phyloP scores from a whole-genome alignment of 257 asterid genomes.

The Salvia rosmarinus region DNA sequence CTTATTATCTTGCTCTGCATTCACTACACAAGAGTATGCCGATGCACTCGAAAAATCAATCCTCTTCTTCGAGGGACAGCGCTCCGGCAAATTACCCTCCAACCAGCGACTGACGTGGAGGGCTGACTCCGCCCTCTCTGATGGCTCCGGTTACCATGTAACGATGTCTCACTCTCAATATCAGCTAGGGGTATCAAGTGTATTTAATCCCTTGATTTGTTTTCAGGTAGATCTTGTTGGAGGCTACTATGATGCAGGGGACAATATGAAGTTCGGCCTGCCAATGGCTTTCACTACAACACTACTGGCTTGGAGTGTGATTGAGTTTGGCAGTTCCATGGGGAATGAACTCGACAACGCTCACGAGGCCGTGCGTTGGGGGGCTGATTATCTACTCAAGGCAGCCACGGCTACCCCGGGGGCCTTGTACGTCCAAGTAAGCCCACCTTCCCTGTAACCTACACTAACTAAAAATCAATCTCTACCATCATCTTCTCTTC shows the following conservation, averaged over 20 bases:
- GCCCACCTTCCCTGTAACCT: too few species aligned
- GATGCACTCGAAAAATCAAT: slow-evolving; percentile 71
- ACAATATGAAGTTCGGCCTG: slow-evolving; percentile 75
- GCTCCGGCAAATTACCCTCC: slow-evolving; percentile 72
- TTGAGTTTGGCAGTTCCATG: slow-evolving; percentile 74
- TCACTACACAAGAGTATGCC: slow-evolving; percentile 59
- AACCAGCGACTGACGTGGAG: slow-evolving; percentile 67
- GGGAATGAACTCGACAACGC: slow-evolving; percentile 52
- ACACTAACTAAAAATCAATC: too few species aligned
- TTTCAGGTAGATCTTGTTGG: slow-evolving; percentile 75
- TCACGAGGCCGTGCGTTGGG: slow-evolving; percentile 74
- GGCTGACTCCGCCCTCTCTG: slow-evolving; percentile 67
- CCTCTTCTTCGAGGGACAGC: slow-evolving; percentile 80
- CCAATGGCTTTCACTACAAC: slow-evolving; percentile 86
- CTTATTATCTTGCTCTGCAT: slow-evolving; percentile 47
- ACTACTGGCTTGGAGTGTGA: slow-evolving; percentile 75
- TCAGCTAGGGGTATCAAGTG: too few species aligned
- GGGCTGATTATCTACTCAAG: slow-evolving; percentile 77
- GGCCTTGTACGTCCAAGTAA: slow-evolving; percentile 69
- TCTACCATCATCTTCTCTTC: too few species aligned
- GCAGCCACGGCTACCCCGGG: slow-evolving; percentile 71
- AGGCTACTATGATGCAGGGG: slow-evolving; percentile 93
- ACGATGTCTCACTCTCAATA: too few species aligned
- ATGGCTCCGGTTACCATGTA: slow-evolving; percentile 74
- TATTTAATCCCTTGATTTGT: not conserved